These are phyloP conservation scores for Globisporangium irregulare DNA, from an alignment of 352 stramenopile genomes.

Conservation along the genomic window DNA sequence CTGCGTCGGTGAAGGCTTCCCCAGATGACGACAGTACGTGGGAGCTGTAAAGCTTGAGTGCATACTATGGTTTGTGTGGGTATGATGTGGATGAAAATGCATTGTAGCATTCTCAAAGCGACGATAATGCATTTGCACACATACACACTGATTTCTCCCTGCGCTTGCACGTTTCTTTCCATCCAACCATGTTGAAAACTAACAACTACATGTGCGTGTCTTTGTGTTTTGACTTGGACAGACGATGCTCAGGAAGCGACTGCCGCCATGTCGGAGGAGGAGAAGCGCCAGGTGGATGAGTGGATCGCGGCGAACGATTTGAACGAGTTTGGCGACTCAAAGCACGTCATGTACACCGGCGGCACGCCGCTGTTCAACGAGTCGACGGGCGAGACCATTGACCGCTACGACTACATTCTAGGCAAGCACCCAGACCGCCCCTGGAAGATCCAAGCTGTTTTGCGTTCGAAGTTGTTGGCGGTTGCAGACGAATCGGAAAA, in stretches of 20 bases:
- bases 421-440: conserved; percentile 47
- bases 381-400: conserved; percentile 41
- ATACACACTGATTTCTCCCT: background rate
- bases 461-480: conserved; percentile 16
- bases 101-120: background rate
- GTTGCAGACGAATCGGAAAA: conserved; percentile 14
- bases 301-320: conserved; percentile 13
- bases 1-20: conserved; percentile 4
- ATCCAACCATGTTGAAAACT: background rate
- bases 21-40: conserved; percentile 18
- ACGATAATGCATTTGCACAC: background rate
- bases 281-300: conserved; percentile 33
- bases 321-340: conserved; percentile 16
- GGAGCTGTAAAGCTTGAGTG: conserved; percentile 7
- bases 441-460: conserved; percentile 37
- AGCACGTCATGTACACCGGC: conserved; percentile 57
- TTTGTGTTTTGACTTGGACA: background rate
- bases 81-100: background rate
- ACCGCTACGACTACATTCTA: conserved; percentile 73
- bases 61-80: background rate
- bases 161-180: background rate
- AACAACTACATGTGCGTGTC: background rate
- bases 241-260: background rate
- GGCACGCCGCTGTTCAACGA: conserved; percentile 83
- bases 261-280: conserved; percentile 3